Base-by-base conservation (phyloP, 495 filamentous ascomycete species). In the Aspergillus sclerotioniger region DNA sequence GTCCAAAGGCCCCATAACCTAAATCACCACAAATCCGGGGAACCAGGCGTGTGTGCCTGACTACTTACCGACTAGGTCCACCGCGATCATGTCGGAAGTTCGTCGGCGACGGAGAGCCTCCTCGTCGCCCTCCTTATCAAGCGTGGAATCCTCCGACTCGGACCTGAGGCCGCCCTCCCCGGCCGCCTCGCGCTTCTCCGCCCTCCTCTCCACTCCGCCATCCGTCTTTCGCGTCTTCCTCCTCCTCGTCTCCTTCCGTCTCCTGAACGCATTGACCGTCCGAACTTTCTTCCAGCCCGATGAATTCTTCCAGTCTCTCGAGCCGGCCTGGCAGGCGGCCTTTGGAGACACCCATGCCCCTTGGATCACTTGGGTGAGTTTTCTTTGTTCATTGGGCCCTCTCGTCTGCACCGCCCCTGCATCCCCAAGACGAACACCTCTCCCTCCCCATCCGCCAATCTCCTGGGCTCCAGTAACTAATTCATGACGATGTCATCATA, bases 261-360 rank as follows among this genome's bases (percentile, higher is more conserved):
- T 96, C 51, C 66, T 90, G 68, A 97, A 98, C 73, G 86, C 92
- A n/a, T 76, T 96, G 55, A 83, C 77, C 50, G 77, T 95, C 39
- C 80, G 84, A 50, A 98, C 94, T n/a, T 99, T 96, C 70, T 99
- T 99, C 76, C 94, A 99, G 71, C 94, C 94, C n/a, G 94, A 99
- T 76, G 94, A 99, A 70, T 98, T 90, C 77, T 99, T 92, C 62
- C 94, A 99, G 67, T 90, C 92, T 6, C 80, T 99, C 10, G 94
- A 99, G 68, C 95, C 94, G 37, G 94, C 94, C 60, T 98, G 93
- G 92, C 80, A 87, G 69, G 78, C 93, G 46, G 88, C 90, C 0
- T 98, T 97, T 75, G 93, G 91, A 8, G 60, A 70, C 13, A 69
- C 82, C 16, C 87, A 87, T 70, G 89, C 90, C 39, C 90, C 92